Base-by-base conservation (phyloP, 2,329 filamentous ascomycete species). In the Botryotinia globosa region DNA sequence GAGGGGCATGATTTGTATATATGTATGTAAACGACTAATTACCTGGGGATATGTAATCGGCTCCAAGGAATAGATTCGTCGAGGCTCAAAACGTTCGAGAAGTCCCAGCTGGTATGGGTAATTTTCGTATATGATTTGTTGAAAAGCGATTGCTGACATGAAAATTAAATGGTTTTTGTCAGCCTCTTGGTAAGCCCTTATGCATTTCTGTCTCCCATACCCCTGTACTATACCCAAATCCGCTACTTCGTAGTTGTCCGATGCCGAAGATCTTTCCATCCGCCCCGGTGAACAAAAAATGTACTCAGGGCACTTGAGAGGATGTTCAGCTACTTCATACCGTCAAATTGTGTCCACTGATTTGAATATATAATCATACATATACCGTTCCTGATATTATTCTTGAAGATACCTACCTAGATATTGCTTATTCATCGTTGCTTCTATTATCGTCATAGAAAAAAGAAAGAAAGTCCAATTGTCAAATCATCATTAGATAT, bases 71-170 rank as follows among this genome's bases (percentile, higher is more conserved):
- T 32, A 16, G 65, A 67, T 29, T 42, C 25, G 64, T 56, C 45
- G 25, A 14, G 48, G 25, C 32, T 42, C 66, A 18, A 42, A 14
- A n/a, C 16, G 34, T 68, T 51, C 8, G 9, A n/a, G 22, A 42
- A 54, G 22, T 25, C 32, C 34, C 48, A 56, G 44, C 25, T 29
- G 10, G 37, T 44, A 5, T 10, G 39, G 12, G 37, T 20, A 64
- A 45, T 5, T 20, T 44, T 32, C n/a, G n/a, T 22, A 20, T 32
- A 22, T 69, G 66, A 69, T 69, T 69, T 69, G 66, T 16, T 54
- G 59, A 65, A n/a, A 14, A n/a, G 22, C 71, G 29, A 71, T 54
- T 74, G 75, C 75, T 76, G 75, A 76, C 75, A 73, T 63, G 69
- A 66, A 71, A 75, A 73, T 72, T 51, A 14, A 72, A 62, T 71